phyloP scores from a whole-genome alignment of 177 flowering plant genomes.

The Tripterygium wilfordii region DNA sequence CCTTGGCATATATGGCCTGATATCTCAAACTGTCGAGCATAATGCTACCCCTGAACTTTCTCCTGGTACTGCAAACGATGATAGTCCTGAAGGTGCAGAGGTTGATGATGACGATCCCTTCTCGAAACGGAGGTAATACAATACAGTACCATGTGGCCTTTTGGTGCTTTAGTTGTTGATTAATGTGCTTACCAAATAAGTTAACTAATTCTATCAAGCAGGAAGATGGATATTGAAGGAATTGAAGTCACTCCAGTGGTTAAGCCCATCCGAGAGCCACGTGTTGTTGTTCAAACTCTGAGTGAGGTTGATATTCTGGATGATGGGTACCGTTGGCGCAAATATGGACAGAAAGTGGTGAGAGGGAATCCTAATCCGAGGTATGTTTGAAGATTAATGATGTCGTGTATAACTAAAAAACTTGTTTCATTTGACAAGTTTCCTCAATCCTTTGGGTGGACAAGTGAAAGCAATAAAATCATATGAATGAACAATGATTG shows the following conservation, averaged over 20 bases:
- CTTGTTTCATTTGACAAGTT: neutral
- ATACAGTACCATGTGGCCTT: no score
- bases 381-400: slow-evolving; percentile 21
- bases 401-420: neutral
- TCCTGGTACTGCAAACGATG: slow-evolving; percentile 33
- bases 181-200: slow-evolving; percentile 3
- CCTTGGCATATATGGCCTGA: slow-evolving; percentile 22
- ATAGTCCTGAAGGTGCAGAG: slow-evolving; percentile 31
- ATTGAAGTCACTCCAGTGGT: slow-evolving; percentile 49
- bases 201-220: slow-evolving; percentile 15
- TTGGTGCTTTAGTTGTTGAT: no score
- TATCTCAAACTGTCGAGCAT: slow-evolving; percentile 20
- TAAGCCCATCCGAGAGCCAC: slow-evolving; percentile 69
- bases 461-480: no score
- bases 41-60: slow-evolving; percentile 34
- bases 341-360: slow-evolving; percentile 83
- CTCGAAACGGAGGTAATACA: slow-evolving; percentile 48
- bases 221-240: slow-evolving; percentile 44
- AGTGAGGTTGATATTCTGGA: slow-evolving; percentile 80
- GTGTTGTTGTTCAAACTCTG: slow-evolving; percentile 73
- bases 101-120: slow-evolving; percentile 51
- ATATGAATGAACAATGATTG: no score
- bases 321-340: slow-evolving; percentile 81
- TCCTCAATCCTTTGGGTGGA: no score
- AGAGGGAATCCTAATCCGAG: slow-evolving; percentile 81